Percentiles rank a stretch among this genome's conserved stretches.
Evolutionary conservation across 2,329 filamentous ascomycete species (phyloP).

Genomic region (Verticillium nubilum): DNA sequence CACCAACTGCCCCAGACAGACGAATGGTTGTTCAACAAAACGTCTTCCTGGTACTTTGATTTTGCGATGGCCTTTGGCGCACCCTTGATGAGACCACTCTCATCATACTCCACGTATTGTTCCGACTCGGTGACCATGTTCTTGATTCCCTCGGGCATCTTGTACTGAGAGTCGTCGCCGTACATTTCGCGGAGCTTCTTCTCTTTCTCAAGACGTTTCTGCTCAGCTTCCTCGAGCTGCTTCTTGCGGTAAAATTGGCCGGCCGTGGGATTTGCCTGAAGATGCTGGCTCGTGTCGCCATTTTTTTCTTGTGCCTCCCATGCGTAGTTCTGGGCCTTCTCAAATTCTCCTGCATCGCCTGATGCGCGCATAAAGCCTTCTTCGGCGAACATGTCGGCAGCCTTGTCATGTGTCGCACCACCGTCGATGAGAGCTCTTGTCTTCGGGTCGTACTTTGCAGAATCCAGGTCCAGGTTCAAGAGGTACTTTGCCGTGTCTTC

Average conservation of each 20-base stretch:
- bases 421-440: constrained; percentile 85
- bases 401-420: constrained; percentile 73
- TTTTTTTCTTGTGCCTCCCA: constrained; percentile 91
- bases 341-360: constrained; percentile 90
- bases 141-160: constrained; percentile 56
- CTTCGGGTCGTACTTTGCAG: constrained; percentile 96
- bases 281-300: constrained; percentile 73
- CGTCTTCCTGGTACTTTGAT: constrained; percentile 88
- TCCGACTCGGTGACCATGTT: constrained; percentile 70
- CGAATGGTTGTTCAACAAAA: constrained; percentile 84
- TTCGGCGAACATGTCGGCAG: constrained; percentile 79
- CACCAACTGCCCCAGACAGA: constrained; percentile 98
- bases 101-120: constrained; percentile 89
- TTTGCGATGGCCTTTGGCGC: constrained; percentile 68
- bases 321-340: constrained; percentile 80
- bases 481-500: constrained; percentile 98
- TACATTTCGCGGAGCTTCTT: constrained; percentile 77
- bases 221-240: constrained; percentile 67
- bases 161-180: constrained; percentile 53
- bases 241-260: constrained; percentile 81
- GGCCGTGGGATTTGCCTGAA: constrained; percentile 94
- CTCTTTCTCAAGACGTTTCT: constrained; percentile 61
- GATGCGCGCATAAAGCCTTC: constrained; percentile 86
- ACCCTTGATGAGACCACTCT: constrained; percentile 85
- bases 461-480: constrained; percentile 89